Base-by-base conservation (phyloP, 139 green algal species). In the Coelastrella sp. region DNA sequence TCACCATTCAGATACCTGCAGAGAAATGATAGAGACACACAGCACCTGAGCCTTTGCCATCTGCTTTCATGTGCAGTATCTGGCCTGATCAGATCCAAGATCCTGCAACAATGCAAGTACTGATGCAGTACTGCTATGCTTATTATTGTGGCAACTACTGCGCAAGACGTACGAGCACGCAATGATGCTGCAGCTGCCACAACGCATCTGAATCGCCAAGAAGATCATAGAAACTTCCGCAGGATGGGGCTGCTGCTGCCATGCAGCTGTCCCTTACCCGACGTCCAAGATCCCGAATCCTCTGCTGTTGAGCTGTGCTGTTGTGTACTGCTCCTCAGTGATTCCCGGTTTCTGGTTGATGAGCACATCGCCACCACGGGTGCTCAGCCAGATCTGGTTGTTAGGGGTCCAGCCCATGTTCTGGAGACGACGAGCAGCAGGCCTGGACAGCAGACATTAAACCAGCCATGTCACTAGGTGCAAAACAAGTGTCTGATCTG, bases 231-330 rank as follows among this genome's bases (percentile, higher is more conserved):
- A 22, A 77, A 16, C 32, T 47, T 47, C 32, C 32, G 32, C 32
- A 47, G 32, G 0, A 47, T 47, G 32, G 32, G 32, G 32, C 0
- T 47, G 32, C 32, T 47, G 32, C 32, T 47, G 32, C 32, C 32
- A 47, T 47, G 32, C 71, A 77, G 71, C 71, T 32, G 71, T 71
- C 17, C 68, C 93, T 89, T 89, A 98, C 91, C 96, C 96, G 57
- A 99, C 93, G 87, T 99, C 98, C 79, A 99, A 93, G 66, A 99
- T 96, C n/a, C 98, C 98, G 93, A 99, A 99, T 64, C 98, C 98
- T 56, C 98, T 93, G 7, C 93, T 97, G 77, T 95, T 96, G 74
- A 99, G 94, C 82, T 96, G 95, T 14, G 94, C 93, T 86, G 97
- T 94, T 20, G 94, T 89, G 85, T 99, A 99, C 14, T 95, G 89